Evolutionary conservation across 768 basidiomycete species (phyloP).

Genomic region (Suillus bovinus): DNA sequence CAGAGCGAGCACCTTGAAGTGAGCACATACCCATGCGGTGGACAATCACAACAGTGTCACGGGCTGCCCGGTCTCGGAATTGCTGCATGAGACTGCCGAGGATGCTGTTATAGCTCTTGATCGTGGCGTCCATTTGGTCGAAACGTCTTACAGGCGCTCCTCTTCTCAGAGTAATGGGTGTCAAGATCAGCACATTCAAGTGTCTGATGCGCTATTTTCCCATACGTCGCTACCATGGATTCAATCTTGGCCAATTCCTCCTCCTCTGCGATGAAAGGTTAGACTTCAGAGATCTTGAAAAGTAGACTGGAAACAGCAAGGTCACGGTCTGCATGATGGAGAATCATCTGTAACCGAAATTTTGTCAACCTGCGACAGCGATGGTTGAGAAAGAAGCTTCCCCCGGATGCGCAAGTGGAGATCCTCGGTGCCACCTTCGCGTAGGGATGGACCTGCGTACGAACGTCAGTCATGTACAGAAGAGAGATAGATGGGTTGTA

Average conservation of each 20-base stretch:
- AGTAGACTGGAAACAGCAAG: not conserved
- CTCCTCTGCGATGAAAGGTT: not conserved
- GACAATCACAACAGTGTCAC: not conserved
- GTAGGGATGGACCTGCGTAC: not conserved
- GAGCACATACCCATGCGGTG: not conserved
- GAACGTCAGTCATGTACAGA: no score
- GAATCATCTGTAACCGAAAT: not conserved
- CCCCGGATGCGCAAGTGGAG: not conserved
- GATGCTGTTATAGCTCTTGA: no score
- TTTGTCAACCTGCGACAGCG: not conserved
- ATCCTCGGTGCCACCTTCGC: not conserved
- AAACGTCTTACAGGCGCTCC: constrained; percentile 24
- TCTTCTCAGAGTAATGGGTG: constrained; percentile 24
- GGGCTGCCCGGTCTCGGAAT: no score
- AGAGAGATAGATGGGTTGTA: no score
- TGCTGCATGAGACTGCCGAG: no score
- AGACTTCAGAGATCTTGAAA: not conserved
- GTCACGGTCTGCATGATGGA: not conserved
- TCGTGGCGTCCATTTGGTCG: not conserved
- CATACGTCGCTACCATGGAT: not conserved
- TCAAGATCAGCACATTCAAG: constrained; percentile 30
- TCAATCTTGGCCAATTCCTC: not conserved
- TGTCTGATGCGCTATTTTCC: constrained; percentile 15
- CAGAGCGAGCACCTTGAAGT: not conserved
- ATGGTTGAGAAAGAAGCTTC: not conserved